phyloP scores from a whole-genome alignment of 306 rosid genomes.

The Psophocarpus tetragonolobus region DNA sequence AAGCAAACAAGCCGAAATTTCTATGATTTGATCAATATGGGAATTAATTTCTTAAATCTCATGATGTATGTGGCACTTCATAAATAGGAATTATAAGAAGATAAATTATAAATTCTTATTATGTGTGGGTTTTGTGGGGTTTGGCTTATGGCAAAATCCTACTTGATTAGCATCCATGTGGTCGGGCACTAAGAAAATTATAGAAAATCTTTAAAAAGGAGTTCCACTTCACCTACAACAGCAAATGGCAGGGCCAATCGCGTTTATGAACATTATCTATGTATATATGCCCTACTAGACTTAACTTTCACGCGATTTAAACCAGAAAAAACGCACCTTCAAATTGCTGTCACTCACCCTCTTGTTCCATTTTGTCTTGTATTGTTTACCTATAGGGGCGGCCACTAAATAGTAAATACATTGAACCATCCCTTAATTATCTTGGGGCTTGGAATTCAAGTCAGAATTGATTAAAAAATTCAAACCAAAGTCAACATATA shows the following conservation, averaged over 20 bases:
- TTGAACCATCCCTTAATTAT: neutral
- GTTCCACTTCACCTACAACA: slow-evolving; percentile 34
- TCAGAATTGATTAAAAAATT: neutral
- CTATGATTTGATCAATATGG: neutral
- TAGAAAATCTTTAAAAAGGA: slow-evolving; percentile 24
- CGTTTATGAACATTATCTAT: slow-evolving; percentile 16
- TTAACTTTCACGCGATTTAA: slow-evolving; percentile 36
- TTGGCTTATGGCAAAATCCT: slow-evolving; percentile 2
- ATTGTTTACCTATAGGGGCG: slow-evolving; percentile 36
- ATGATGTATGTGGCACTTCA: neutral
- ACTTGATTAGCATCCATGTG: slow-evolving; percentile 36
- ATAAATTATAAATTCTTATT: neutral
- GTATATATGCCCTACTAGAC: neutral
- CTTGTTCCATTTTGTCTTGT: slow-evolving; percentile 31
- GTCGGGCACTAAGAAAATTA: slow-evolving; percentile 35
- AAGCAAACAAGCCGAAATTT: neutral
- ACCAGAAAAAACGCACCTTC: slow-evolving; percentile 30
- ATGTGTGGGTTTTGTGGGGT: slow-evolving; percentile 4
- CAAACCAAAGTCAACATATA: slow-evolving; percentile 22
- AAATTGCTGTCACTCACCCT: slow-evolving; percentile 18
- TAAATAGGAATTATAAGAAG: slow-evolving; percentile 1
- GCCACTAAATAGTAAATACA: slow-evolving; percentile 16
- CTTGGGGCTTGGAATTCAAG: slow-evolving; percentile 7
- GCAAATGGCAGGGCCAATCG: slow-evolving; percentile 36
- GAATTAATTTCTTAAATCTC: slow-evolving; percentile 17